These are phyloP conservation scores for Yamadazyma kitorensis DNA, from an alignment of 805 yeast genomes.

Conservation along the genomic window DNA sequence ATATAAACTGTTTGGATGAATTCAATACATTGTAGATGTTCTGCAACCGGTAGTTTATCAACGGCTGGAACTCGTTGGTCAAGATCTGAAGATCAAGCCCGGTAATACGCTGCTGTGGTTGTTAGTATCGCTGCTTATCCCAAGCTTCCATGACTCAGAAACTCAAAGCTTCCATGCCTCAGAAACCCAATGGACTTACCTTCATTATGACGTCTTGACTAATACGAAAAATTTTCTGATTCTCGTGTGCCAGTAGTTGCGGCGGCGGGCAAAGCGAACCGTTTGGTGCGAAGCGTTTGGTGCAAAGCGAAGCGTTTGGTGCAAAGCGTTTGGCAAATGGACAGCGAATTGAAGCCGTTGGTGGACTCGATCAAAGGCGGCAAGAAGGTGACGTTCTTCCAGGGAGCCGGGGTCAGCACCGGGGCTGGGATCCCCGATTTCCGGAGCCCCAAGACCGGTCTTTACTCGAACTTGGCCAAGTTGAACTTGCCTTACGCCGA, in stretches of 20 bases:
- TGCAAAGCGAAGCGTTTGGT: background rate
- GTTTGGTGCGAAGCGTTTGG: no score
- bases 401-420: conserved; percentile 95
- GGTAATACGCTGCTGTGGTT: conserved; percentile 71
- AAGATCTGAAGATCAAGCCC: conserved; percentile 78
- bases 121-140: no score
- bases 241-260: no score
- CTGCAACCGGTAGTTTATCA: conserved; percentile 69
- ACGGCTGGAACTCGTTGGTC: conserved; percentile 58
- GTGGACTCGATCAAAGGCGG: conserved; percentile 28
- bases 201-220: background rate
- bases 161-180: no score
- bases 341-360: conserved; percentile 26
- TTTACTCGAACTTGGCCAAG: conserved; percentile 74
- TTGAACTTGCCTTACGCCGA: conserved; percentile 87
- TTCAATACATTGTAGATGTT: conserved; percentile 81
- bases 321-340: no score
- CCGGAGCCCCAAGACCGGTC: conserved; percentile 84
- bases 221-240: no score
- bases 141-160: no score
- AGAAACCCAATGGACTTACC: no score
- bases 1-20: conserved; percentile 66
- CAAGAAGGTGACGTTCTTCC: conserved; percentile 59
- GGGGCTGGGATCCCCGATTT: conserved; percentile 95
- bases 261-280: no score